Evolutionary conservation across 2,329 filamentous ascomycete species (phyloP), one percentile per base, ranked within the genome.

Genomic region (Tolypocladium capitatum): DNA sequence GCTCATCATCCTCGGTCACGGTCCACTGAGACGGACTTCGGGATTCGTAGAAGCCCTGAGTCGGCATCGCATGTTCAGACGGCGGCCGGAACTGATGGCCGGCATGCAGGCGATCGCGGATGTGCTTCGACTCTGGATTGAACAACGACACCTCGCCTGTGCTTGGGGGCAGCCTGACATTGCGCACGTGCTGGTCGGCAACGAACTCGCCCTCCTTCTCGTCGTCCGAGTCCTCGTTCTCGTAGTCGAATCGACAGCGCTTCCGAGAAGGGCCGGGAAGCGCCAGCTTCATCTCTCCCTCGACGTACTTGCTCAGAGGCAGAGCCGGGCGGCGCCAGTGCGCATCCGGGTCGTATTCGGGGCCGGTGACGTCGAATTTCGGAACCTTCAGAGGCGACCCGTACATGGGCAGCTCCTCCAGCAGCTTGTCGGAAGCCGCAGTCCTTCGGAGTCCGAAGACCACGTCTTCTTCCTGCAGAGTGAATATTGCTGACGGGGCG

Each of bases 11-110:
- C 62, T 98, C 92, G 3, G 83, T 74, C 60, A 80, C 76, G 0
- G 88, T 87, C 92, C 92, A 98, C 59, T 96, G 89, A 3, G 92
- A 97, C 2, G 89, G 83, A 46, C 76, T 80, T 35, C 92, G 78
- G 52, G 79, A 84, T 63, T 98, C 91, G 59, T 94, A 97, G 67
- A 97, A 98, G 46, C 76, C 81, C 55, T 91, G 84, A 1, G 83
- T 78, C 1, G 92, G 92, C 90, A 97, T 97, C 0, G 80, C 78
- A 61, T 89, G 83, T 62, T 97, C 91, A 0, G 87, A 89, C 0
- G 92, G 92, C 16, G 92, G 92, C 47, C 90, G 78, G 71, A 98
- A 97, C 52, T 91, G 86, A 63, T 96, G 90, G 9, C 86, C 86
- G 10, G 88, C 86, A 61, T 96, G 88, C 5, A 98, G 77, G 16